Base-by-base conservation (phyloP, 2,329 filamentous ascomycete genomes). In the Paracoccidioides brasiliensis region DNA sequence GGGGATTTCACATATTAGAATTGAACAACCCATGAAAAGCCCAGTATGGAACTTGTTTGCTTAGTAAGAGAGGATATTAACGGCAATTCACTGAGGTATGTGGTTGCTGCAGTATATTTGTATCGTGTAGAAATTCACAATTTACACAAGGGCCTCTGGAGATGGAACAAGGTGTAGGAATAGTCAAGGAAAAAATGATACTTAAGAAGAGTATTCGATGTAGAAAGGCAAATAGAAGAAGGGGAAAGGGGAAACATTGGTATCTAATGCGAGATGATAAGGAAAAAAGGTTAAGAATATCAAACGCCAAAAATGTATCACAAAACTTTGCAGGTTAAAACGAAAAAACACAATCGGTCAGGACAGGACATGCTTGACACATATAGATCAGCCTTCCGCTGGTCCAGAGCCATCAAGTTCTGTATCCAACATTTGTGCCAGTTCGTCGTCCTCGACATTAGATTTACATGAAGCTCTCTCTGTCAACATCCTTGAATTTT, bases 341-440 rank as follows among this genome's bases (percentile, higher is more conserved):
- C 6, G 32, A 22, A 49, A 49, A 28, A 49, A 28, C 22, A 41
- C 7, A 12, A 41, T 14, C 10, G 2, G 49, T 32, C n/a, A n/a
- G n/a, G 42, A 8, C 8, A 44, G 42, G 8, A 8, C n/a, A 15
- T 12, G 42, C 15, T 8, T 44, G 22, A 15, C 12, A 51, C 12
- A 40, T 51, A 40, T 51, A n/a, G 12, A 10, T 15, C 38, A 41
- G 14, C 46, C 8, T 49, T 37, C 3, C 10, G 32, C 32, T 14
- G 9, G 15, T 41, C 3, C 28, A 38, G 22, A 15, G 5, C 49
- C 35, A 6, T 55, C 60, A n/a, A 68, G 49, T 52, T 68, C 64
- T 54, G 57, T 59, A 52, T 67, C 64, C 57, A 67, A 60, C 56
- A 60, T 55, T 41, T 57, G 64, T 28, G 59, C 61, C 15, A 67